These are phyloP conservation scores for Amanita inopinata DNA, from an alignment of 768 basidiomycete species.

Conservation along the genomic window DNA sequence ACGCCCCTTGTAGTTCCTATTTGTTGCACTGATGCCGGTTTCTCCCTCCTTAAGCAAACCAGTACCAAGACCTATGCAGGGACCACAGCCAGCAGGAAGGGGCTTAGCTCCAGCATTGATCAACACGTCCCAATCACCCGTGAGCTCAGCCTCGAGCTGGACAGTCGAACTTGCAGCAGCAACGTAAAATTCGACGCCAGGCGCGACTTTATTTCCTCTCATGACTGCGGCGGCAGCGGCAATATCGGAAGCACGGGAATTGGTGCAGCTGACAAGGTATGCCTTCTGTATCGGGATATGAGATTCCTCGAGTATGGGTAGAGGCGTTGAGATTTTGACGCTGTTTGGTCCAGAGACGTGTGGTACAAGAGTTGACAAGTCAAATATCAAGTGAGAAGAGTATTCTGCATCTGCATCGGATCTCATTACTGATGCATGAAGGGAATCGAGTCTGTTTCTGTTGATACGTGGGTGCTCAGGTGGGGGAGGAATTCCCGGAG, in stretches of 20 bases:
- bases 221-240: slow-evolving; percentile 89
- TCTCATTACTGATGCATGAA: slow-evolving; percentile 40
- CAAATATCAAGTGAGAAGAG: slow-evolving; percentile 79
- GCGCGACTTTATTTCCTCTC: slow-evolving; percentile 68
- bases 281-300: slow-evolving; percentile 89
- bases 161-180: slow-evolving; percentile 91
- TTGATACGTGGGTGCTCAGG: slow-evolving; percentile 86
- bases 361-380: slow-evolving; percentile 89
- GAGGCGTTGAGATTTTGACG: slow-evolving; percentile 92
- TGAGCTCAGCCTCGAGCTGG: slow-evolving; percentile 77
- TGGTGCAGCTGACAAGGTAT: slow-evolving; percentile 97
- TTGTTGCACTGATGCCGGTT: slow-evolving; percentile 95
- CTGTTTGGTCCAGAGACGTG: slow-evolving; percentile 97
- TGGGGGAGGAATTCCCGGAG: slow-evolving; percentile 51
- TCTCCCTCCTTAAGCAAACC: slow-evolving; percentile 92
- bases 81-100: slow-evolving; percentile 93
- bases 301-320: slow-evolving; percentile 68
- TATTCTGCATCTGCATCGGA: slow-evolving; percentile 80
- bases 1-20: slow-evolving; percentile 97
- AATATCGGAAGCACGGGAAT: slow-evolving; percentile 92
- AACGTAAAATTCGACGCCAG: slow-evolving; percentile 94
- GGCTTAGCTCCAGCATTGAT: slow-evolving; percentile 85
- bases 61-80: slow-evolving; percentile 93
- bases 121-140: slow-evolving; percentile 84
- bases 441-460: slow-evolving; percentile 51